A percentile compares a stretch with the other conserved stretches of the same genome.
Conservation (phyloP, 257 asterid species). For the Nicotiana otophora region DNA sequence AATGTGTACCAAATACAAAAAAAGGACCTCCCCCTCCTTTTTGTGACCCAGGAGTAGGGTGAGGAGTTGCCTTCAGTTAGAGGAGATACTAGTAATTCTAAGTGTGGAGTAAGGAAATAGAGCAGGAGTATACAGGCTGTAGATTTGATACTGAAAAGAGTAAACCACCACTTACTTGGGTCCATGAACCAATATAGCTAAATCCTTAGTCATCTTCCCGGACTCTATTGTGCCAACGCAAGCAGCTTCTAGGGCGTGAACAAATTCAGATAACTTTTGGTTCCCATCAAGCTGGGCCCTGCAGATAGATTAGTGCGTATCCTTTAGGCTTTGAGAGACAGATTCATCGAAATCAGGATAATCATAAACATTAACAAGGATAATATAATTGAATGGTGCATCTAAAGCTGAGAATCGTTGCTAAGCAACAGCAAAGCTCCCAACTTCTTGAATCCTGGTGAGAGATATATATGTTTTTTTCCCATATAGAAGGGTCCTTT, state of each 20-base stretch:
- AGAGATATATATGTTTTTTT: too few species aligned
- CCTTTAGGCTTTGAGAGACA: not conserved
- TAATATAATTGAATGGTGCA: not conserved
- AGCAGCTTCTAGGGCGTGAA: conserved; percentile 73
- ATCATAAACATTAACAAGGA: not conserved
- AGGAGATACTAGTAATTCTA: not conserved
- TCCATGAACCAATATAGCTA: conserved; percentile 72
- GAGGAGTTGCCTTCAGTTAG: not conserved
- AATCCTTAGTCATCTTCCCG: conserved; percentile 95
- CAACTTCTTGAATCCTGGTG: too few species aligned
- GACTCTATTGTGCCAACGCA: conserved; percentile 80
- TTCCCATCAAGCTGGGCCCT: conserved; percentile 85
- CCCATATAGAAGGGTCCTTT: not conserved
- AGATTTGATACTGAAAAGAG: not conserved
- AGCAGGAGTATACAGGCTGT: not conserved
- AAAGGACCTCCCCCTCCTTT: not conserved
- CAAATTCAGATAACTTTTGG: conserved; percentile 56
- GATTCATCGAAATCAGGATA: not conserved
- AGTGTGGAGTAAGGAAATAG: not conserved
- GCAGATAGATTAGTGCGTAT: not conserved
- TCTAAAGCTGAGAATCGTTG: not conserved
- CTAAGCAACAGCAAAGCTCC: not conserved
- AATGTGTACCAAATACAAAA: not conserved
- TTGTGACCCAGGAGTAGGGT: not conserved
- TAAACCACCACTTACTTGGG: conserved; percentile 56